Conservation (phyloP, 805 yeast species). For the Hyphopichia homilentoma region DNA sequence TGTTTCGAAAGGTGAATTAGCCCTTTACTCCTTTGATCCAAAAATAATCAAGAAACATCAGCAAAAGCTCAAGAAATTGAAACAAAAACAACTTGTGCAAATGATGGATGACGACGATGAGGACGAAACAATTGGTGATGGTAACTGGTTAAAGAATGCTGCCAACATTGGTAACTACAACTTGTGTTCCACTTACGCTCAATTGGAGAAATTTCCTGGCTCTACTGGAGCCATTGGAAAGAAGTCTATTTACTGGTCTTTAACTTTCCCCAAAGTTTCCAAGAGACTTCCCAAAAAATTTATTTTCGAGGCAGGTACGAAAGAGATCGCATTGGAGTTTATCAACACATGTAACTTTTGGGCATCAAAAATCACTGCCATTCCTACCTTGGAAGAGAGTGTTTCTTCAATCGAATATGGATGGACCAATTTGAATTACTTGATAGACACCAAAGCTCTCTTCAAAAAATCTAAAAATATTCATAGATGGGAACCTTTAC, state of each 20-base stretch:
- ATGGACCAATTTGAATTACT: slow-evolving; percentile 51
- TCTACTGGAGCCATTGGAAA: slow-evolving; percentile 8
- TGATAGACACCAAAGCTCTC: slow-evolving; percentile 21
- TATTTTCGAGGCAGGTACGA: slow-evolving; percentile 63
- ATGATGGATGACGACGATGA: slow-evolving; percentile 12
- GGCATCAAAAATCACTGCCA: slow-evolving; percentile 82
- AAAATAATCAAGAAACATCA: slow-evolving; percentile 39
- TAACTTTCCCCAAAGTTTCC: slow-evolving; percentile 49
- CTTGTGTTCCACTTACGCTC: slow-evolving; percentile 50
- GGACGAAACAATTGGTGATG: slow-evolving; percentile 46
- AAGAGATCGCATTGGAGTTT: slow-evolving; percentile 64
- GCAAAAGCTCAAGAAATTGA: slow-evolving; percentile 21
- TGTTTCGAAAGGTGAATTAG: slow-evolving; percentile 62
- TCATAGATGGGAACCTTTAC: slow-evolving; percentile 41
- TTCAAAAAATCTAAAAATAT: slow-evolving; percentile 33
- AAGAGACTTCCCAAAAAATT: slow-evolving; percentile 37
- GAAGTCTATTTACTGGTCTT: slow-evolving; percentile 41
- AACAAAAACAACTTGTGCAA: slow-evolving; percentile 12
- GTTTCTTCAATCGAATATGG: slow-evolving; percentile 80
- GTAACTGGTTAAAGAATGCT: slow-evolving; percentile 68
- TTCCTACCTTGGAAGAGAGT: slow-evolving; percentile 66
- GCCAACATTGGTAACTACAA: slow-evolving; percentile 51
- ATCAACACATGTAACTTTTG: slow-evolving; percentile 82
- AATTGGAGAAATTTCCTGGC: slow-evolving; percentile 21
- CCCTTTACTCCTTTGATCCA: slow-evolving; percentile 53